Base-by-base conservation (phyloP, 1,139 yeast genomes). In the Pichia sp. region DNA sequence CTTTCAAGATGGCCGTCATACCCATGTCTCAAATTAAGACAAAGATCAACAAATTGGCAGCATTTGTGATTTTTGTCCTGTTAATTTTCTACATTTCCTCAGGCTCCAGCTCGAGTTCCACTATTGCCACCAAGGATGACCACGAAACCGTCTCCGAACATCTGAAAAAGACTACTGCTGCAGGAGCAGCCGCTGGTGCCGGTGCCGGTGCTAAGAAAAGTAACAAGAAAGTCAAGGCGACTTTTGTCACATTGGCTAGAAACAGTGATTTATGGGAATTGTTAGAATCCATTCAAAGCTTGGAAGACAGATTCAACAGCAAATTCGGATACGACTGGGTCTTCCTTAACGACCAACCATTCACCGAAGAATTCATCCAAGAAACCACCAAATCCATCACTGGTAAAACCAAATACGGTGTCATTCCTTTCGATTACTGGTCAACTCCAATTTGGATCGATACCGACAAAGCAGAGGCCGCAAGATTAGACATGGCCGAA, bases 321-420 rank as follows among this genome's bases (percentile, higher is more conserved):
- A 69, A 76, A 52, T 85, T 66, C 63, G 77, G 79, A 55, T 83
- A 83, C 63, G 87, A 81, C 59, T 83, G 90, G 90, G 83, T 83
- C 17, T 83, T 83, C 61, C 67, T 83, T 51, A 83, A 83, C 61
- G 85, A 83, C 52, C 70, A 65, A 40, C 71, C 67, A 20, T 75
- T 76, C 54, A 58, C 66, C 41, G 72, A 70, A 0, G 73, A 72
- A 44, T 74, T 76, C 52, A 70, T 62, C 45, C 54, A 58, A 15
- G 62, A 63, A 14, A 63, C 72, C 3, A 57, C 68, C 1, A 55
- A 68, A 12, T 54, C 69, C 24, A 58, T 72, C 22, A 66, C 72
- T 38, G 81, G 81, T 41, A 61, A 60, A 33, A 69, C 76, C 28
- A 67, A 70, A 49, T 76, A 70, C 53, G 80, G 76, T 32, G 42